phyloP scores from a whole-genome alignment of 2,329 filamentous ascomycete species.

The Aulographum hederae region DNA sequence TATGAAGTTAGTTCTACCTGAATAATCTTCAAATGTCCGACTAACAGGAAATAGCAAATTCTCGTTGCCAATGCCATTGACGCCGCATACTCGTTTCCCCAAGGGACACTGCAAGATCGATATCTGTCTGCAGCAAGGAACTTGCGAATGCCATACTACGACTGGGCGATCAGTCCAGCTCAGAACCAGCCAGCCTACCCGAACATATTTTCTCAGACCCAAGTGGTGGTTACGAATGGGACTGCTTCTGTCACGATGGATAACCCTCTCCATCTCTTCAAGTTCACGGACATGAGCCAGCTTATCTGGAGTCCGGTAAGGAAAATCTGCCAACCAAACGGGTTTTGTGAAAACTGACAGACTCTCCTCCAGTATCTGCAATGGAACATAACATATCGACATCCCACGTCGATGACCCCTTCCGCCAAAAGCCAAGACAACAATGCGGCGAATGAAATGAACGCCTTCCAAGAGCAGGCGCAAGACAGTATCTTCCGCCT shows the following conservation, averaged over 20 bases:
- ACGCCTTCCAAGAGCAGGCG: too few relatives aligned
- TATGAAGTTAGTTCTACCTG: constrained; percentile 28
- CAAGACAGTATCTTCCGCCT: constrained; percentile 43
- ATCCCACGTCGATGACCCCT: constrained; percentile 20
- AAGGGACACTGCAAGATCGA: constrained; percentile 11
- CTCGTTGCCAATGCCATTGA: constrained; percentile 17
- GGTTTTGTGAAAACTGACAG: too few relatives aligned
- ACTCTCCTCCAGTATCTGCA: neutral
- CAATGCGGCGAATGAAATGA: constrained; percentile 32
- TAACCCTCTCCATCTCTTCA: constrained; percentile 29
- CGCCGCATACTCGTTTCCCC: constrained; percentile 17
- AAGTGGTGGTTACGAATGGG: constrained; percentile 17
- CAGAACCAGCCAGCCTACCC: too few relatives aligned
- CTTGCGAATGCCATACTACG: constrained; percentile 25
- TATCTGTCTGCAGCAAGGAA: constrained; percentile 18
- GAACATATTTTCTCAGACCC: too few relatives aligned
- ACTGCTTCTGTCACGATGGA: constrained; percentile 16
- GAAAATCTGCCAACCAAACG: too few relatives aligned
- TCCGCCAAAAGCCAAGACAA: constrained; percentile 39
- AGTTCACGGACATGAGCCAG: too few relatives aligned
- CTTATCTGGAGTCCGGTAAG: too few relatives aligned
- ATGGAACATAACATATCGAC: constrained; percentile 21
- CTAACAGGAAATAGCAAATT: constrained; percentile 14
- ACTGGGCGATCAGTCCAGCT: constrained; percentile 22
- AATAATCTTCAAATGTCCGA: neutral